Percentiles rank a stretch among this genome's conserved stretches.
Conservation (phyloP, 2,329 filamentous ascomycete species). For the Nemania serpens region DNA sequence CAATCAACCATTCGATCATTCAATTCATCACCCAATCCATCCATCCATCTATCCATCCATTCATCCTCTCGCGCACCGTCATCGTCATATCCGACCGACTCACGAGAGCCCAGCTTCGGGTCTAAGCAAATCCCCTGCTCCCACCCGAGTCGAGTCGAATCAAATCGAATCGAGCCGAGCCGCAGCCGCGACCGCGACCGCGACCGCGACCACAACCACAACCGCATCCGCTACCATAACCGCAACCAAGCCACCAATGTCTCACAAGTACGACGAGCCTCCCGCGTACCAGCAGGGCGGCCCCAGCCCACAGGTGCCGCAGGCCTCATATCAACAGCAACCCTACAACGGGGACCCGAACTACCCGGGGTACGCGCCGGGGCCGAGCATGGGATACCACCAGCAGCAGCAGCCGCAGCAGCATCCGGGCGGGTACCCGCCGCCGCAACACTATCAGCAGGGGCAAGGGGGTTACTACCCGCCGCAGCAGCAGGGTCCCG, state of each 20-base stretch:
- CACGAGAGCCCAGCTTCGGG: neutral
- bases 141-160: neutral
- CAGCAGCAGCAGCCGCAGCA: slow-evolving; percentile 39
- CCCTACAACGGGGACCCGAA: slow-evolving; percentile 34
- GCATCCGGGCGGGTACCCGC: slow-evolving; percentile 44
- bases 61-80: neutral
- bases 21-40: neutral
- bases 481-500: slow-evolving; percentile 30
- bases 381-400: slow-evolving; percentile 51
- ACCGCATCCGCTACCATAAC: no score
- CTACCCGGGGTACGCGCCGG: slow-evolving; percentile 46
- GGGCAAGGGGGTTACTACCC: slow-evolving; percentile 31
- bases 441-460: slow-evolving; percentile 39
- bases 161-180: neutral
- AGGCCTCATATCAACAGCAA: slow-evolving; percentile 47
- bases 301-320: slow-evolving; percentile 51
- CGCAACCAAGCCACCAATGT: slow-evolving; percentile 42
- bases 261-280: slow-evolving; percentile 54
- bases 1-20: no score
- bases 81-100: neutral
- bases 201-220: no score
- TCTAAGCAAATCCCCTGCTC: neutral
- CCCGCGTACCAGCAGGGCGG: slow-evolving; percentile 51
- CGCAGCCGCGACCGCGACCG: no score
- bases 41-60: neutral